Percentiles rank a stretch among this genome's conserved stretches.
These are phyloP conservation scores for Acer negundo DNA, from an alignment of 345 rosid species.

Conservation along the genomic window DNA sequence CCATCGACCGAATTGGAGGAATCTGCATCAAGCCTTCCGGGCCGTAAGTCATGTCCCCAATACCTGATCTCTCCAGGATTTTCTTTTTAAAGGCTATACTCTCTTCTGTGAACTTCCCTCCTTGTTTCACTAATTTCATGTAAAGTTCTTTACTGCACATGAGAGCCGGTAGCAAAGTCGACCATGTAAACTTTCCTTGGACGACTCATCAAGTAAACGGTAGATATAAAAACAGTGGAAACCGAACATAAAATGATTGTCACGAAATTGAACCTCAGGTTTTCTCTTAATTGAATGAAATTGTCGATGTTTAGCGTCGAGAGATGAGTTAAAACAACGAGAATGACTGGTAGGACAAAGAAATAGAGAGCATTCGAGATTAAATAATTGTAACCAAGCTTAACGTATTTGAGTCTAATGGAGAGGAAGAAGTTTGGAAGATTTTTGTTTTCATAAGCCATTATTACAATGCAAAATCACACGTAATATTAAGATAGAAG, in stretches of 20 bases:
- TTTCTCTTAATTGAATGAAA: conserved; percentile 14
- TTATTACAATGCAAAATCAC: background rate
- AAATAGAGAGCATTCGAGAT: conserved; percentile 35
- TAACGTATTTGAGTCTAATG: conserved; percentile 36
- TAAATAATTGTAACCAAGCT: conserved; percentile 44
- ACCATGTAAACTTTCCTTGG: too few relatives aligned
- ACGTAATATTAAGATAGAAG: background rate
- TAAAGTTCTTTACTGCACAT: too few relatives aligned
- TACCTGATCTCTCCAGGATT: conserved; percentile 42
- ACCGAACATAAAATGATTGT: conserved; percentile 14
- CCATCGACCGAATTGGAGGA: conserved; percentile 26
- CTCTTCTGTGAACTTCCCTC: conserved; percentile 28
- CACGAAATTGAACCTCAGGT: conserved; percentile 22
- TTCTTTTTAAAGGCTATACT: conserved; percentile 33
- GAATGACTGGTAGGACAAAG: conserved; percentile 24
- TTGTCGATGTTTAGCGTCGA: conserved; percentile 20
- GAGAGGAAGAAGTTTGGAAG: conserved; percentile 34
- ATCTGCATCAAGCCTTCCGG: conserved; percentile 26
- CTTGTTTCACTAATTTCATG: too few relatives aligned
- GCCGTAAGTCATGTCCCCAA: conserved; percentile 31
- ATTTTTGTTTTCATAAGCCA: conserved; percentile 12
- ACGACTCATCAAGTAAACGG: too few relatives aligned
- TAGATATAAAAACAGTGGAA: conserved; percentile 15
- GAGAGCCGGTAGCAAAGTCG: too few relatives aligned
- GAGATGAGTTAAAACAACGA: conserved; percentile 14